Evolutionary conservation across 208 protist genomes (phyloP), one percentile per base, ranked within the genome.

Genomic region (Leishmania mexicana): DNA sequence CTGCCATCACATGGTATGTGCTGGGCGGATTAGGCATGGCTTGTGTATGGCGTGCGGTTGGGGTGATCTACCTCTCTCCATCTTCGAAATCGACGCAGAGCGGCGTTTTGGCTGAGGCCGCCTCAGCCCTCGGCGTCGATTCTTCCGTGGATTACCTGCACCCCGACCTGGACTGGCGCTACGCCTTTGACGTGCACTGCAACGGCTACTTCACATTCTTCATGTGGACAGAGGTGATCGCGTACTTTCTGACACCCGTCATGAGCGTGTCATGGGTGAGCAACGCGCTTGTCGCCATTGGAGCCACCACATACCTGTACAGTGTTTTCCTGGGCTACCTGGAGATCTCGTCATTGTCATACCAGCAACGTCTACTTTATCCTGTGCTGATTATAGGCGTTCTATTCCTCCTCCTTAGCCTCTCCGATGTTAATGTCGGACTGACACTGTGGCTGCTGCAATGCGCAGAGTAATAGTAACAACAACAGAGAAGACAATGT

Each of bases 141-240:
- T 75, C 54, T 35, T 54, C 79, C 31, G 76, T 42, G 17, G 74
- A 79, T 13, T 85, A 85, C 73, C 74, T 85, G 72, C 53, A 75
- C 10, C 72, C 78, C 8, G 91, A 91, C 38, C 89, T 99, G 6
- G 98, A 99, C 76, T 99, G 98, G 97, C 88, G 89, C 6, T 99
- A 99, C 80, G 90, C 96, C 0, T 99, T 99, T 88, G 99, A 99
- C 80, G 89, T 99, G 72, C 99, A 99, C 84, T 99, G 98, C 90
- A 99, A 99, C 88, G 93, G 93, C 57, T 99, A 98, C 86, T 99
- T 99, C 80, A 92, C 96, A 19, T 96, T 99, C 65, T 97, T 99
- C 84, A 85, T 99, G 74, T 96, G 98, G 89, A 94, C 97, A n/a
- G 90, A 96, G 76, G 90, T 98, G 6, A 17, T 98, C 5, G 93